Evolutionary conservation across 2,329 filamentous ascomycete species (phyloP).

Genomic region (Bipolaris victoriae): DNA sequence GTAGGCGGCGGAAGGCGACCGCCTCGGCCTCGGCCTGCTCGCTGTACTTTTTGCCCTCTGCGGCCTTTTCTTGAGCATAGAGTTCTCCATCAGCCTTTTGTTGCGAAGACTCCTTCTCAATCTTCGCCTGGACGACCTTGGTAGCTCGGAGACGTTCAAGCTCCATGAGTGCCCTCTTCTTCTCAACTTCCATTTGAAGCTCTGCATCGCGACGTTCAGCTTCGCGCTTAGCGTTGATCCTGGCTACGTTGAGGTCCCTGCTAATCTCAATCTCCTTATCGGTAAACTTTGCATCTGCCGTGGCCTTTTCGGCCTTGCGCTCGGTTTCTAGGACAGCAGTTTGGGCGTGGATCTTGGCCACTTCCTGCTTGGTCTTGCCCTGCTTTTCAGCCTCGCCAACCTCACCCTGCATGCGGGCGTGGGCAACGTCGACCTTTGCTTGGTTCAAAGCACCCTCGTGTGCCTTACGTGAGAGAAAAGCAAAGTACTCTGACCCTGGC

Average conservation of each 20-base stretch:
- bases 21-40: slow-evolving; percentile 66
- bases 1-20: slow-evolving; percentile 49
- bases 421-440: slow-evolving; percentile 67
- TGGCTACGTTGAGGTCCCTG: slow-evolving; percentile 75
- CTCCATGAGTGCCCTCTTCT: slow-evolving; percentile 78
- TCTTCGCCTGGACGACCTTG: slow-evolving; percentile 79
- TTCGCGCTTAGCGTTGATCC: slow-evolving; percentile 73
- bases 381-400: slow-evolving; percentile 79
- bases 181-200: slow-evolving; percentile 77
- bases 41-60: slow-evolving; percentile 62
- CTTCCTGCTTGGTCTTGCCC: slow-evolving; percentile 81
- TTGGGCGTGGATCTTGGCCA: slow-evolving; percentile 85
- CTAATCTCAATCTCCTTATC: slow-evolving; percentile 75
- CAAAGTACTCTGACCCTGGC: slow-evolving; percentile 81
- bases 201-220: slow-evolving; percentile 81
- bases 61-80: slow-evolving; percentile 58
- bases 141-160: slow-evolving; percentile 78
- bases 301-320: slow-evolving; percentile 79
- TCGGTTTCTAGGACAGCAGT: slow-evolving; percentile 86
- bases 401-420: slow-evolving; percentile 67
- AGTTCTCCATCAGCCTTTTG: slow-evolving; percentile 67
- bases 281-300: slow-evolving; percentile 76
- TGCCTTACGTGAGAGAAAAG: slow-evolving; percentile 79
- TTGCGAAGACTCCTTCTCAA: slow-evolving; percentile 70
- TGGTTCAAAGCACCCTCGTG: slow-evolving; percentile 86